Base-by-base conservation (phyloP, 148 eudicot genomes). In the Nepenthes mirabilis region DNA sequence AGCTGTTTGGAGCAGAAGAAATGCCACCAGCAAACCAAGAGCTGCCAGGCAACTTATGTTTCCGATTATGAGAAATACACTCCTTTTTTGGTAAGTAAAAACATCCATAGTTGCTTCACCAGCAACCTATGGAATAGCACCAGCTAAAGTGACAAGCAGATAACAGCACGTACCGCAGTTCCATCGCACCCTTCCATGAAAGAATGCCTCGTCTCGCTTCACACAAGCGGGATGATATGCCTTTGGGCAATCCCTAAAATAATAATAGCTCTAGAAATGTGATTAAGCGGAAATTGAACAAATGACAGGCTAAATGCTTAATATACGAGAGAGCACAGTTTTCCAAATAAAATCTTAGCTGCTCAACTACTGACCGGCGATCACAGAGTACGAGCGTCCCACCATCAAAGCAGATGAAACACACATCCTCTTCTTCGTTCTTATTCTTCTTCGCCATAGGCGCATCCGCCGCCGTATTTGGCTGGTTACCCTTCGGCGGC, bases 211-310 rank as follows among this genome's bases (percentile, higher is more conserved):
- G 57, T 90, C 94, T 32, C 97, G 82, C 67, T 90, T 90, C 32
- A 90, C 81, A 68, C 97, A 90, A 59, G 97, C 81, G 1, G 97
- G 86, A 76, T 90, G 97, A 59, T 90, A 90, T 36, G 97, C 97
- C 84, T 90, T 90, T 0, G 97, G 95, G 73, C 97, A 90, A 14
- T 83, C 95, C 89, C 86, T 82, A 37, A 56, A 37, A 62, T 23
- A 23, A 23, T 23, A 23, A 23, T 23, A 23, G 23, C 23, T 23
- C 23, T 23, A 23, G 23, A 23, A 23, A 23, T 23, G 23, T 23
- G 23, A 23, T 23, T 7, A 9, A 32, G 36, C 36, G 36, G 23
- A 11, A 36, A 34, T 3, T 14, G 13, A 47, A 12, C 35, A n/a
- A 52, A 12, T 1, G 6, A 52, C 14, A 2, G 6, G 7, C 55